phyloP scores from a whole-genome alignment of 2,329 filamentous ascomycete genomes.

The Ceratocystis papillata region DNA sequence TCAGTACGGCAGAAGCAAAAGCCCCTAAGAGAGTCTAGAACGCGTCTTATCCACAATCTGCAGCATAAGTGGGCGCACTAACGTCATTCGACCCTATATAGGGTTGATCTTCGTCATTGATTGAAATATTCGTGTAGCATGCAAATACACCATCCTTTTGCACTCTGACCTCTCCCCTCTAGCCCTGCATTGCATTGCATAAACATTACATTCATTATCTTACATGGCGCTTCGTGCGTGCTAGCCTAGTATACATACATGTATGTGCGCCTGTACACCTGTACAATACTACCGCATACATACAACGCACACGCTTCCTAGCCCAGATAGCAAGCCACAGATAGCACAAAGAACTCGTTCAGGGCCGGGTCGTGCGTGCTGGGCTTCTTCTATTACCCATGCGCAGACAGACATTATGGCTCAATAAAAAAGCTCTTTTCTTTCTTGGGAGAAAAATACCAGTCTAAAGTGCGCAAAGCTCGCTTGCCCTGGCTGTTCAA shows the following conservation, averaged over 20 bases:
- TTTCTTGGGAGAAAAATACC: too few relatives aligned
- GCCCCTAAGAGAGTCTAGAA: conserved; percentile 11
- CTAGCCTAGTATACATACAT: neutral
- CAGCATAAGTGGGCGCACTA: conserved; percentile 4
- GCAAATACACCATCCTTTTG: neutral
- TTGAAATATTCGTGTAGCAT: neutral
- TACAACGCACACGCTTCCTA: neutral
- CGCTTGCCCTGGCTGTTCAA: too few relatives aligned
- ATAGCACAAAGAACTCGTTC: neutral
- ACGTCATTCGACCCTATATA: neutral
- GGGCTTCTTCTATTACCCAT: too few relatives aligned
- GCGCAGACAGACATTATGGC: too few relatives aligned
- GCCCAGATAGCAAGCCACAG: neutral
- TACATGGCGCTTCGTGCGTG: neutral
- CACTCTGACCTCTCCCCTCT: neutral
- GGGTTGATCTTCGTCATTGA: conserved; percentile 11
- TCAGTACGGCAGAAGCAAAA: neutral
- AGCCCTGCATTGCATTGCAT: neutral
- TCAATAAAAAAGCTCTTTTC: too few relatives aligned
- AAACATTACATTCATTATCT: neutral
- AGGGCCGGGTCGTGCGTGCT: too few relatives aligned
- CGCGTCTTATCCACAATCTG: conserved; percentile 11
- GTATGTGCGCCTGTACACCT: neutral
- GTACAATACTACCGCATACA: neutral
- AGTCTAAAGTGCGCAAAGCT: too few relatives aligned